Base-by-base conservation (phyloP, 1,284 basidiomycete genomes). In the Paramarasmius palmivorus region DNA sequence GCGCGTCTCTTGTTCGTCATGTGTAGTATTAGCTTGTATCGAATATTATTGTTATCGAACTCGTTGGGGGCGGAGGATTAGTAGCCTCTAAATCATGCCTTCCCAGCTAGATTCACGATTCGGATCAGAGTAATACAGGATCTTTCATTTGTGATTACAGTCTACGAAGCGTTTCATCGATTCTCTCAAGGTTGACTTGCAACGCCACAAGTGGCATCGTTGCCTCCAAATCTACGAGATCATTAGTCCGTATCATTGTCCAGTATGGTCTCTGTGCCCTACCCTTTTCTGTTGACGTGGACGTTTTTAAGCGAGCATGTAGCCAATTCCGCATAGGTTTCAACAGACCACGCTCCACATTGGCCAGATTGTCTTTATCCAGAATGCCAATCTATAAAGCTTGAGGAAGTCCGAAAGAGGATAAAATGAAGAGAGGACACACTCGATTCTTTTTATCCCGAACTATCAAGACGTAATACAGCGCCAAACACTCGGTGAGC, bases 161-260 rank as follows among this genome's bases (percentile, higher is more conserved):
- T 6, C 6, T 32, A 32, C 29, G 29, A 32, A 46, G 44, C 7
- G 14, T n/a, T 49, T 52, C 57, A 51, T 75, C 68, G 12, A 77
- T 67, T 41, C 78, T 67, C 36, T 77, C 73, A 12, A 80, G 49
- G 57, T 73, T 70, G 61, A 78, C 75, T 37, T 73, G 65, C 41
- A 80, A 57, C 14, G 79, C 75, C 6, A 69, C 71, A 9, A 79
- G 54, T 10, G 73, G 66, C 59, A 76, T 66, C 4, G 67, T 62
- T 29, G 64, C 61, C 51, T 68, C 64, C 6, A 59, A n/a, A 17
- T 38, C 22, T 29, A 19, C 35, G 26, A 32, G n/a, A 29, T 46
- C 44, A 15, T 46, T 17, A 46, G 44, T 19, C 25, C 7, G 15
- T 5, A 32, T 29, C n/a, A 17, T 6, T 12, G 25, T 7, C 15